Percentiles rank a stretch among this genome's conserved stretches.
phyloP scores from a whole-genome alignment of 352 stramenopile species.

The Blastocystis sp. region DNA sequence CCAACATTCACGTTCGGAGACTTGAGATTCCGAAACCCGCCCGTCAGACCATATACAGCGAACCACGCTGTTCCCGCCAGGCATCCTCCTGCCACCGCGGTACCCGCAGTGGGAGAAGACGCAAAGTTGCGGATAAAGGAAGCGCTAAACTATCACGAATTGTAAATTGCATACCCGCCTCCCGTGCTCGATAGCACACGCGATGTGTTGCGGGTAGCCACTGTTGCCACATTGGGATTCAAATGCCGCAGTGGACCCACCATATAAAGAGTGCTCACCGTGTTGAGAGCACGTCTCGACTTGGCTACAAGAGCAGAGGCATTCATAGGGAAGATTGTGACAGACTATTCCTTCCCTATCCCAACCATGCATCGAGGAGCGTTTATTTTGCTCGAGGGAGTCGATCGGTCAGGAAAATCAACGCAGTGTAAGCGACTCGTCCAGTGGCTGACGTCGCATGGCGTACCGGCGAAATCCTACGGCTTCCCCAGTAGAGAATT shows the following conservation, averaged over 20 bases:
- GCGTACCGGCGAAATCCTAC: constrained; percentile 62
- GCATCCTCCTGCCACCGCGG: neutral
- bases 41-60: constrained; percentile 26
- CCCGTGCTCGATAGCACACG: neutral
- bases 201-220: neutral
- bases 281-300: neutral
- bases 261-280: neutral
- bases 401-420: constrained; percentile 96
- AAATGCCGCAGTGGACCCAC: neutral
- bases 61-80: neutral
- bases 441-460: constrained; percentile 62
- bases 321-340: neutral
- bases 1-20: neutral
- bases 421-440: constrained; percentile 86
- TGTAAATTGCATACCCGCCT: neutral
- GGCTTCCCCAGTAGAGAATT: constrained; percentile 61
- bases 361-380: constrained; percentile 70
- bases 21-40: neutral
- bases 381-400: constrained; percentile 95
- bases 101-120: neutral
- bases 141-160: neutral
- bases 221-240: neutral
- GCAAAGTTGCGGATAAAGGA: neutral
- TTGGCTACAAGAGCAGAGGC: neutral
- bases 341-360: neutral